phyloP scores from a whole-genome alignment of 2,329 filamentous ascomycete genomes.

The Microdochium nivale region DNA sequence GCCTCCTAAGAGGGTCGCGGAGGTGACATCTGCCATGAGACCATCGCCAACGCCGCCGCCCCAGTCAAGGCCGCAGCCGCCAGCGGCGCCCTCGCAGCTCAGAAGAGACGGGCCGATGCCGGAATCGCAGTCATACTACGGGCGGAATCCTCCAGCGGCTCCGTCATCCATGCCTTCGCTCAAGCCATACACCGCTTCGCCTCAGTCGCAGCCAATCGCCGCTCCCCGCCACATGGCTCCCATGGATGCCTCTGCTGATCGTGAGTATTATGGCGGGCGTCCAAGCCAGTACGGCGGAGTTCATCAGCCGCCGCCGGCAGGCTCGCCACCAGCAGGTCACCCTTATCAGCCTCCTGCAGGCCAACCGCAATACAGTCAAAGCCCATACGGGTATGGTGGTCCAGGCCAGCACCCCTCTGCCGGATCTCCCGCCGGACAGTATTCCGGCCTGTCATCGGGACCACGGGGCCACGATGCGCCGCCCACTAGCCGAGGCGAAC shows the following conservation, averaged over 20 bases:
- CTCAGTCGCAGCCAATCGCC: constrained; percentile 37
- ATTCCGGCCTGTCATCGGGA: constrained; percentile 36
- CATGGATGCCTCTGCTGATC: constrained; percentile 26
- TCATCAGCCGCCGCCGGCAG: constrained; percentile 26
- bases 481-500: constrained; percentile 22
- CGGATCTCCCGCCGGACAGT: constrained; percentile 48
- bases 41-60: constrained; percentile 45
- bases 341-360: constrained; percentile 34
- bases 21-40: constrained; percentile 31
- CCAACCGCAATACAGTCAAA: constrained; percentile 28
- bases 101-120: constrained; percentile 32
- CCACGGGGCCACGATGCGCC: constrained; percentile 34
- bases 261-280: constrained; percentile 38
- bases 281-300: constrained; percentile 20
- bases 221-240: constrained; percentile 33
- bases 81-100: constrained; percentile 31
- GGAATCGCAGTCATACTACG: constrained; percentile 38
- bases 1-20: constrained; percentile 39
- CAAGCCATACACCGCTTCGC: constrained; percentile 45
- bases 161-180: constrained; percentile 43
- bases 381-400: constrained; percentile 36
- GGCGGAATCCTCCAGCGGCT: constrained; percentile 26
- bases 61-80: constrained; percentile 26
- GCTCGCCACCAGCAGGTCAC: constrained; percentile 37
- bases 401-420: constrained; percentile 29